A percentile compares a stretch with the other conserved stretches of the same genome.
These are phyloP conservation scores for Fusarium sp. DNA, from an alignment of 2,329 filamentous ascomycete species.

Conservation along the genomic window DNA sequence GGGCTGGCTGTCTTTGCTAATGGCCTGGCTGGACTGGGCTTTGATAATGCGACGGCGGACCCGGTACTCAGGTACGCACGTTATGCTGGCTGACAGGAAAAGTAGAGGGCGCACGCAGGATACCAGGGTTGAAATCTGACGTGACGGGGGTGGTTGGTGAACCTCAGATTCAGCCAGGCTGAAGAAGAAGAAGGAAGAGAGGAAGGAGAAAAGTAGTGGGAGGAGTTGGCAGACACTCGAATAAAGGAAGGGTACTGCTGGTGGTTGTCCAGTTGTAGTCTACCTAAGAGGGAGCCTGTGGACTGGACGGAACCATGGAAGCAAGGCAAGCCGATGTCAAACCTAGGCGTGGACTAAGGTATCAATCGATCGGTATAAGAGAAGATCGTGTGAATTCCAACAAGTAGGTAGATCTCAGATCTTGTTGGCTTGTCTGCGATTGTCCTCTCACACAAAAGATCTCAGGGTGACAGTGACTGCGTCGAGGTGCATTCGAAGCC, in stretches of 20 bases:
- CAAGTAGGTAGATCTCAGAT: constrained; percentile 21
- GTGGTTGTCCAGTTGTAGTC: constrained; percentile 29
- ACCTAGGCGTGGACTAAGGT: constrained; percentile 10
- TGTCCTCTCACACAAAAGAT: constrained; percentile 14
- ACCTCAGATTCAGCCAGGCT: constrained; percentile 18
- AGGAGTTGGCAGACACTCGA: constrained; percentile 29
- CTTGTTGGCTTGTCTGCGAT: constrained; percentile 8
- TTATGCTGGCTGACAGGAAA: constrained; percentile 17
- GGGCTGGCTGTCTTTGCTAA: constrained; percentile 9
- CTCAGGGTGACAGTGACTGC: constrained; percentile 4
- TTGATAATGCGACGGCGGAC: constrained; percentile 34
- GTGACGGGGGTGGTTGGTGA: constrained; percentile 31
- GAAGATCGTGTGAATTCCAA: constrained; percentile 9
- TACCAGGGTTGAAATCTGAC: constrained; percentile 33
- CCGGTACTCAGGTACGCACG: constrained; percentile 34
- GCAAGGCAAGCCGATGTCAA: constrained; percentile 28
- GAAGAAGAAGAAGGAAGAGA: constrained; percentile 12
- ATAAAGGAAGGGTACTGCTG: constrained; percentile 26
- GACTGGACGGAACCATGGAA: constrained; percentile 25
- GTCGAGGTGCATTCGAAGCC: background rate
- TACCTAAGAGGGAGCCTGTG: constrained; percentile 25
- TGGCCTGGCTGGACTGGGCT: constrained; percentile 16
- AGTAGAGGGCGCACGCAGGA: constrained; percentile 29
- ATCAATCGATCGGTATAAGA: background rate
- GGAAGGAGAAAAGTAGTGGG: constrained; percentile 29